Evolutionary conservation across 2,329 filamentous ascomycete genomes (phyloP), one percentile per base, ranked within the genome.

Genomic region (Coniochaeta pulveracea): DNA sequence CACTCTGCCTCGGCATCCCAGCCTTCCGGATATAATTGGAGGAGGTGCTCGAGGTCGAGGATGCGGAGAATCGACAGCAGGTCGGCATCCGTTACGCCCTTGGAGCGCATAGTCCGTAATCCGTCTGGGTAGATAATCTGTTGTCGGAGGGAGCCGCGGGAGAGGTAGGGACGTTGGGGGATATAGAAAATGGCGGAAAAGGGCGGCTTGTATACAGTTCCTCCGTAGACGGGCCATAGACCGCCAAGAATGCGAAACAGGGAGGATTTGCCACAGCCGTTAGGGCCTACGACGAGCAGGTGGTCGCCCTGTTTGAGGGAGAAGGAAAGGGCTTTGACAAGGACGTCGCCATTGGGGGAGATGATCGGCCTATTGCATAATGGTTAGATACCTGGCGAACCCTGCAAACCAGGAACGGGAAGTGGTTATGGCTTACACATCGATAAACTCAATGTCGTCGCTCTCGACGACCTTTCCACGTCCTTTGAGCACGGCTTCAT

Each of bases 171-270:
- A 2, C 91, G 77, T 51, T 98, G 91, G 0, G 91, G 91, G 43
- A 98, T 93, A 61, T 98, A 98, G 61, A 96, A 98, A 51, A 98
- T 96, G 52, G 91, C 82, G 44, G 84, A 77, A 48, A 89, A 91
- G 2, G 83, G 78, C 2, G 91, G 91, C 55, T 96, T 96, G 48
- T 85, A 72, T 14, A 98, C 91, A 1, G 75, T 85, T 33, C 91
- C 91, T 43, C 91, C 89, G 56, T 98, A 98, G 10, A 96, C 91
- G 11, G 91, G 91, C 91, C 91, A 98, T 3, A 98, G 67, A 1
- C 91, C 91, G 40, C 91, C 91, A 1, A 98, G 72, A 45, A 98
- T 98, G 23, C 91, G 79, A 72, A 98, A 98, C 3, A 98, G 69
- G 11, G 83, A 93, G 0, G 85, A 94, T 57, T 98, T 98, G 26